These are phyloP conservation scores for Teunomyces gatunensis DNA, from an alignment of 805 yeast genomes.

Conservation along the genomic window DNA sequence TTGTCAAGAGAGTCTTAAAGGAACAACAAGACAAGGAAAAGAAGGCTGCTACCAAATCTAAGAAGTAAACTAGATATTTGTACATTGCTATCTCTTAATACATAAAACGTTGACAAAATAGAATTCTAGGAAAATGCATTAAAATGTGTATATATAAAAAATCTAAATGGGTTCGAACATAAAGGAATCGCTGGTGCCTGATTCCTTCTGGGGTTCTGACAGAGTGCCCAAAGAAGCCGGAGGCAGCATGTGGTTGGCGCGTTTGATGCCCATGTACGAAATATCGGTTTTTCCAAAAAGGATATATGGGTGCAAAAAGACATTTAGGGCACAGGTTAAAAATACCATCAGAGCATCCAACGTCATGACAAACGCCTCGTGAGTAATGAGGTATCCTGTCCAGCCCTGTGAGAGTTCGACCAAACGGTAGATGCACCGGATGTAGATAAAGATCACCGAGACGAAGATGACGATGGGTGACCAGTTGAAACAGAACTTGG, in stretches of 20 bases:
- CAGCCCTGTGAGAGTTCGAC: slow-evolving; percentile 74
- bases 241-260: background rate
- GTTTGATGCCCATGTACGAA: slow-evolving; percentile 20
- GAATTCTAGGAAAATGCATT: background rate
- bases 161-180: background rate
- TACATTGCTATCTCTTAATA: slow-evolving; percentile 10
- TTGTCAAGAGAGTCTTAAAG: slow-evolving; percentile 98
- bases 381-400: slow-evolving; percentile 58
- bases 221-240: background rate
- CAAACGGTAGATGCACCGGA: slow-evolving; percentile 71
- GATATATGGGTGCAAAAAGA: slow-evolving; percentile 60
- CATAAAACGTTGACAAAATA: slow-evolving; percentile 6
- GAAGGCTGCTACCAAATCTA: slow-evolving; percentile 40
- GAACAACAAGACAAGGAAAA: slow-evolving; percentile 89
- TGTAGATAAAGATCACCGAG: slow-evolving; percentile 53
- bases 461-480: slow-evolving; percentile 46
- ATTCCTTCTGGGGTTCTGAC: background rate
- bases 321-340: slow-evolving; percentile 18
- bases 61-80: slow-evolving; percentile 22
- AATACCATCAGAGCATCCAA: slow-evolving; percentile 31
- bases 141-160: background rate
- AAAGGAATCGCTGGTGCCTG: background rate
- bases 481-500: slow-evolving; percentile 31
- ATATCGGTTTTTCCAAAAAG: slow-evolving; percentile 43
- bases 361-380: slow-evolving; percentile 40